Conservation (phyloP, 2,329 filamentous ascomycete genomes). For the Talaromyces sp. region DNA sequence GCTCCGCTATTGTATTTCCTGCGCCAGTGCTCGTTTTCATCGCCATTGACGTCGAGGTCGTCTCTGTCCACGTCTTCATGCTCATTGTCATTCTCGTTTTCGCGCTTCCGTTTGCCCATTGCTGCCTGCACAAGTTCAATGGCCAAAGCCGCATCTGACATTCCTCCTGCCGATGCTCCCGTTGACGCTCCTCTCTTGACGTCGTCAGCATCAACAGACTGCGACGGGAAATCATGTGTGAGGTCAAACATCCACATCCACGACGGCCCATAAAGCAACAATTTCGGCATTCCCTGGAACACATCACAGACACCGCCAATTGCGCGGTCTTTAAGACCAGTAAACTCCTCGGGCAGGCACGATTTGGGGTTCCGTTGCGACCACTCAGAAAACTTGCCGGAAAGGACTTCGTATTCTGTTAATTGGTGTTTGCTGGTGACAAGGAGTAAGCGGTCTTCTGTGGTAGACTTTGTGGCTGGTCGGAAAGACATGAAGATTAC, state of each 20-base stretch:
- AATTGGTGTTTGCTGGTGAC: conserved; percentile 65
- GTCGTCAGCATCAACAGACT: background rate
- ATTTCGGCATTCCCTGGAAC: conserved; percentile 52
- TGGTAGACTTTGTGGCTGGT: conserved; percentile 32
- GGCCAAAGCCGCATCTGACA: conserved; percentile 1
- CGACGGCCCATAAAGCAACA: conserved; percentile 83
- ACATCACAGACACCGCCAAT: conserved; percentile 85
- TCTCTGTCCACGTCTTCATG: conserved; percentile 23
- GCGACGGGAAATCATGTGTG: conserved; percentile 60
- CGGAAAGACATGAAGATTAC: conserved; percentile 68
- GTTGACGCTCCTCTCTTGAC: background rate
- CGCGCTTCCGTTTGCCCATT: conserved; percentile 42
- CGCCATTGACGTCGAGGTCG: conserved; percentile 25
- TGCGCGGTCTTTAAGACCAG: conserved; percentile 70
- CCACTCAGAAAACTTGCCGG: conserved; percentile 78
- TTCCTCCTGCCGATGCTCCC: conserved; percentile 20
- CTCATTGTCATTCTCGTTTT: conserved; percentile 22
- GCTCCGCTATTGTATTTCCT: conserved; percentile 53
- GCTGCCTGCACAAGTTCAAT: background rate
- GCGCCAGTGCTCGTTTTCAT: conserved; percentile 38
- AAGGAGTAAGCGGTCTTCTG: conserved; percentile 54
- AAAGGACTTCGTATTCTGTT: conserved; percentile 73
- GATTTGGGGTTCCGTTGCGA: conserved; percentile 76
- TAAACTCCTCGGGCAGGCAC: conserved; percentile 70
- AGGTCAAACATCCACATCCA: conserved; percentile 95